Evolutionary conservation across 345 rosid genomes (phyloP).

Genomic region (Nasturtium officinale): DNA sequence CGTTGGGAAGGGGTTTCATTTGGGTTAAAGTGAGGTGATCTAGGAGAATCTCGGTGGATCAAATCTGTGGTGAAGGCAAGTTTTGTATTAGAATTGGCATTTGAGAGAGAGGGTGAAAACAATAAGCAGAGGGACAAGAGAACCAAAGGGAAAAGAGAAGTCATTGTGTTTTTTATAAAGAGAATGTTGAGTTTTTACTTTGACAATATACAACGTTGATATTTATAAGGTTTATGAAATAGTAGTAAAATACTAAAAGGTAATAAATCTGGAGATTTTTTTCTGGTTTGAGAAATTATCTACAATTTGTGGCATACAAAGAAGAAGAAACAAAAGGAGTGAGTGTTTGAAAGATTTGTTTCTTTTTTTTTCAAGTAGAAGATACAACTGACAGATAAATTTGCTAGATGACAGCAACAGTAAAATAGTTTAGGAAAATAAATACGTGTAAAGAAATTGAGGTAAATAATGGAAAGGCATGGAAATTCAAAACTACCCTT

Average conservation of each 20-base stretch:
- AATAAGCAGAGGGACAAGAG: slow-evolving; percentile 22
- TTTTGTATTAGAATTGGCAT: slow-evolving; percentile 33
- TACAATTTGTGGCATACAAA: neutral
- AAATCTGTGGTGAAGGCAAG: slow-evolving; percentile 41
- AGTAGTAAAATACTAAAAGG: neutral
- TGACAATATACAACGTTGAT: neutral
- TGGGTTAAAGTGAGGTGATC: slow-evolving; percentile 46
- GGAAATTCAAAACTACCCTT: too few species aligned
- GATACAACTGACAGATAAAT: too few species aligned
- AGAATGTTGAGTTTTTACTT: neutral
- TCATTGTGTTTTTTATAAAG: slow-evolving; percentile 16
- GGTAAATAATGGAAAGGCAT: too few species aligned
- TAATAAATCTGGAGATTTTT: neutral
- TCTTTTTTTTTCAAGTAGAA: too few species aligned
- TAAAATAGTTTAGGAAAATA: too few species aligned
- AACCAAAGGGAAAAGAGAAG: slow-evolving; percentile 20
- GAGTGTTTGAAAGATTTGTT: too few species aligned
- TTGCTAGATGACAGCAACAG: too few species aligned
- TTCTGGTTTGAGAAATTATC: neutral
- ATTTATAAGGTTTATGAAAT: slow-evolving; percentile 23
- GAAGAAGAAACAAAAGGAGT: too few species aligned
- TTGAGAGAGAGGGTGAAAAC: slow-evolving; percentile 24
- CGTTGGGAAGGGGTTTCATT: slow-evolving; percentile 32
- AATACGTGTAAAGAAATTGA: too few species aligned
- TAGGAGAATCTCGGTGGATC: slow-evolving; percentile 47